These are phyloP conservation scores for Pyronema domesticum DNA, from an alignment of 495 filamentous ascomycete species.

Conservation along the genomic window DNA sequence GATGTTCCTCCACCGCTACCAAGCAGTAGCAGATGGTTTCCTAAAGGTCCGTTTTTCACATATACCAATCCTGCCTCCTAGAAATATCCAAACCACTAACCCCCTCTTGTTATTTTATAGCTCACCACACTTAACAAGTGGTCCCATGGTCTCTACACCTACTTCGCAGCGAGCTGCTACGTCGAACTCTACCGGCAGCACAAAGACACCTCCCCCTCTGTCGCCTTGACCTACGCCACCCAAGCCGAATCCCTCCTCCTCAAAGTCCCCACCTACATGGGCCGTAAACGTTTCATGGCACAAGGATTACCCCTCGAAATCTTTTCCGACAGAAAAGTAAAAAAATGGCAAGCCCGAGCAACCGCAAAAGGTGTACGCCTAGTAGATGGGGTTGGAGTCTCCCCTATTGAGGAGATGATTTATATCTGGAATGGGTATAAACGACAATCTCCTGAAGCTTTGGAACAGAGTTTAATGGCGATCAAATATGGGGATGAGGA, in stretches of 20 bases:
- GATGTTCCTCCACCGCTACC: conserved; percentile 61
- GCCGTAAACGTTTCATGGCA: conserved; percentile 79
- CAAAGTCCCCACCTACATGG: conserved; percentile 54
- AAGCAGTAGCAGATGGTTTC: conserved; percentile 54
- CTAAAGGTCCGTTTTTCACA: conserved; percentile 32
- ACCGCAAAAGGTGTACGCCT: conserved; percentile 39
- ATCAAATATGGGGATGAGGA: conserved; percentile 49
- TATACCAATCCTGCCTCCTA: not conserved
- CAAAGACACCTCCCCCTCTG: conserved; percentile 31
- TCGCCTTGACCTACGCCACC: conserved; percentile 24
- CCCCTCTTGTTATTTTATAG: conserved; percentile 11
- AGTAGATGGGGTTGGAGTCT: conserved; percentile 66
- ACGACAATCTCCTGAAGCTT: conserved; percentile 48
- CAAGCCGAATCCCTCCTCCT: conserved; percentile 51
- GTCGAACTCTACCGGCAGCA: conserved; percentile 59
- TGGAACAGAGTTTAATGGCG: conserved; percentile 43
- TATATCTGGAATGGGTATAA: conserved; percentile 80
- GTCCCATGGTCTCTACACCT: conserved; percentile 80
- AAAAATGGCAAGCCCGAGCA: conserved; percentile 75
- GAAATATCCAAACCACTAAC: not conserved
- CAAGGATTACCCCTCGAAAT: conserved; percentile 77
- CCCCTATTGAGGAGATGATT: conserved; percentile 83
- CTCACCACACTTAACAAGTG: conserved; percentile 79
- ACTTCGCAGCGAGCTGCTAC: conserved; percentile 61
- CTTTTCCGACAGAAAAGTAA: conserved; percentile 67